Evolutionary conservation across 345 rosid genomes (phyloP).

Genomic region (Mercurialis annua): DNA sequence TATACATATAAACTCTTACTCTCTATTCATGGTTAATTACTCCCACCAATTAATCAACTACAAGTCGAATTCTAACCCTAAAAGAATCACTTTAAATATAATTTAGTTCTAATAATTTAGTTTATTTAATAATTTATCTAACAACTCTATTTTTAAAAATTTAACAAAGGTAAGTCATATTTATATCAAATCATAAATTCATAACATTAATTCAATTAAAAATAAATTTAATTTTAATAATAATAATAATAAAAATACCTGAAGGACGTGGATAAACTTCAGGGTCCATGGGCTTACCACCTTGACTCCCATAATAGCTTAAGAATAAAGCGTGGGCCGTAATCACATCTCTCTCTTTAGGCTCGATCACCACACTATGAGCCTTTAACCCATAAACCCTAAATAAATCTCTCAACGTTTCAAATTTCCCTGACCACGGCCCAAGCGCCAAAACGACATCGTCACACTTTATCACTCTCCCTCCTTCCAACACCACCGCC

Average conservation of each 20-base stretch:
- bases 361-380: constrained; percentile 77
- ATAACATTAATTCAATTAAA: too few species aligned
- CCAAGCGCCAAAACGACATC: constrained; percentile 75
- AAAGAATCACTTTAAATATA: too few species aligned
- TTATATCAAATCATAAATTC: too few species aligned
- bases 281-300: constrained; percentile 64
- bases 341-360: constrained; percentile 48
- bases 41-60: too few species aligned
- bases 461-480: constrained; percentile 54
- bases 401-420: constrained; percentile 53
- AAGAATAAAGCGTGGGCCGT: constrained; percentile 74
- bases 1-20: too few species aligned
- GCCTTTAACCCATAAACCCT: constrained; percentile 74
- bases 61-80: too few species aligned
- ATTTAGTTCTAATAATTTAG: too few species aligned
- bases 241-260: constrained; percentile 27
- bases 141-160: too few species aligned
- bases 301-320: constrained; percentile 44
- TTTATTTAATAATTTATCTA: too few species aligned
- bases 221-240: too few species aligned
- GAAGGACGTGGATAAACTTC: constrained; percentile 84
- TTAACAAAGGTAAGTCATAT: too few species aligned
- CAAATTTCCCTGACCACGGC: constrained; percentile 80
- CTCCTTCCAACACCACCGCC: constrained; percentile 63
- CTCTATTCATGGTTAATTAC: too few species aligned